Evolutionary conservation across 495 filamentous ascomycete genomes (phyloP), one percentile per base, ranked within the genome.

Genomic region (Sphaerosporella brunnea): DNA sequence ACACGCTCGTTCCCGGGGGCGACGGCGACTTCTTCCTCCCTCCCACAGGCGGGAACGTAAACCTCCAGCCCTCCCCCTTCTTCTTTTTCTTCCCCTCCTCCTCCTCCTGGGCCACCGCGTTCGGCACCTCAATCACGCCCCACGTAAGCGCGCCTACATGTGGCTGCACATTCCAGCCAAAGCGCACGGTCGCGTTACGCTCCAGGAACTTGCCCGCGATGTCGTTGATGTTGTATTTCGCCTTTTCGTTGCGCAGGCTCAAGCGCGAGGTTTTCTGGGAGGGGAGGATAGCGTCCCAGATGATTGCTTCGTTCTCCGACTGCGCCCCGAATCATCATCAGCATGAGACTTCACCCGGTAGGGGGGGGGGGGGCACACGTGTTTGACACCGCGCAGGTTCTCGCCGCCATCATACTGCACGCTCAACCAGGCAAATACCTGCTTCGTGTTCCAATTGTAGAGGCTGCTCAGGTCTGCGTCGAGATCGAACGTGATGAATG

Each of bases 391-490:
- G n/a, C n/a, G n/a, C n/a, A n/a, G 58, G 24, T 32, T 46, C 16
- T 32, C 28, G 23, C n/a, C 43, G 51, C 50, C 49, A 47, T 32
- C 59, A 50, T 88, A 97, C 20, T 76, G 75, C 26, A 87, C 86
- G 41, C 82, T 82, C 39, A 97, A 75, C 72, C 90, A 97, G 64
- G 92, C 75, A 66, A 96, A 99, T 55, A 96, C 65, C 65, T 95
- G 85, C 65, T 99, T 99, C n/a, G 90, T 99, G 69, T 99, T 99
- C 92, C 92, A 99, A 65, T 81, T 93, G 77, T 94, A 95, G 58
- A 99, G 79, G 23, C 80, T 78, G 47, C 77, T 75, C 43, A 97
- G 73, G 66, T 97, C 88, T 30, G 77, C 74, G 58, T 93, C 79
- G 18, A 96, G 75, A 55, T 88, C 82, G 71, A 97, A 96, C 55